Evolutionary conservation across 305 asterid species (phyloP).

Genomic region (Solanum hybrid): DNA sequence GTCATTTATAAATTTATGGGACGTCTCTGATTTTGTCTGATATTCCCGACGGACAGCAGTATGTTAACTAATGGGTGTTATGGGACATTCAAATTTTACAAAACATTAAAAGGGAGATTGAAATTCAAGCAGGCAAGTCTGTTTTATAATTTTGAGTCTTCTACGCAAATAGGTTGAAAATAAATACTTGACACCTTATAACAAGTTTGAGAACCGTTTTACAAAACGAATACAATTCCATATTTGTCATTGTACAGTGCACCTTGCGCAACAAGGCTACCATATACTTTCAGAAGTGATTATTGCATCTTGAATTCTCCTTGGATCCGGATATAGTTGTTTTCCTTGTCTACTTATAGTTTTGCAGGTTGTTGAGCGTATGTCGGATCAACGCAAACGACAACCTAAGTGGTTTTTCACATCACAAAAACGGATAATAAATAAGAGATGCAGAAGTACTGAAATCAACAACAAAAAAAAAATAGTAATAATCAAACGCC

Average conservation of each 20-base stretch:
- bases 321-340: background rate
- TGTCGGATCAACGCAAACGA: conserved; percentile 55
- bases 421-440: background rate
- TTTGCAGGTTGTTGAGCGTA: conserved; percentile 33
- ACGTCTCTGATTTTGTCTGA: background rate
- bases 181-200: background rate
- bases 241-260: background rate
- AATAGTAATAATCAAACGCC: background rate
- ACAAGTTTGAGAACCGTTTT: background rate
- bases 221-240: background rate
- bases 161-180: background rate
- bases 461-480: background rate
- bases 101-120: background rate
- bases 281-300: background rate
- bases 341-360: conserved; percentile 12
- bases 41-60: background rate
- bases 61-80: background rate
- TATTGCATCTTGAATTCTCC: background rate
- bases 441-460: background rate
- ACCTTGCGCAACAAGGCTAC: background rate
- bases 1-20: background rate
- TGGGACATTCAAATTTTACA: background rate
- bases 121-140: background rate
- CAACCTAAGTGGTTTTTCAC: conserved; percentile 33
- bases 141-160: background rate